phyloP scores from a whole-genome alignment of 306 rosid genomes.

The Malus sieversii region DNA sequence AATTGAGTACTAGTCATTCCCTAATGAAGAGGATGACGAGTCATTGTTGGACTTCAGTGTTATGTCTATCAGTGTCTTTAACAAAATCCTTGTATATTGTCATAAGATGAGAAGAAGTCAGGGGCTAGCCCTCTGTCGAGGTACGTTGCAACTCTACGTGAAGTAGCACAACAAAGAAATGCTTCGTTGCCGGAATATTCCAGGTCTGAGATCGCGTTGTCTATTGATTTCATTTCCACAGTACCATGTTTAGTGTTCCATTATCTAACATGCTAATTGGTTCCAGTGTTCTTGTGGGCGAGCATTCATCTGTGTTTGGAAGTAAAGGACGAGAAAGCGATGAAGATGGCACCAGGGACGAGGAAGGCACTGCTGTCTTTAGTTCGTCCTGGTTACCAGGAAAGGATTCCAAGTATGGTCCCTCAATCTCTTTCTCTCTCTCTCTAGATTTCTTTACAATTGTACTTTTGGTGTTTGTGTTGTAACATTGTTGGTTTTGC shows the following conservation, averaged over 20 bases:
- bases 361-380: slow-evolving; percentile 55
- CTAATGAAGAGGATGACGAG: slow-evolving; percentile 48
- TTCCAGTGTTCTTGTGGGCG: slow-evolving; percentile 75
- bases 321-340: slow-evolving; percentile 49
- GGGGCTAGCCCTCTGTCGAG: slow-evolving; percentile 62
- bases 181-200: slow-evolving; percentile 53
- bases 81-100: slow-evolving; percentile 21
- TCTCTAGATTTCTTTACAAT: too few relatives aligned
- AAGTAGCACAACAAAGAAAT: slow-evolving; percentile 57
- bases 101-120: slow-evolving; percentile 59
- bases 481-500: too few relatives aligned
- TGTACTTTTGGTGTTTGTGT: too few relatives aligned
- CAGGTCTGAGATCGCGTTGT: slow-evolving; percentile 40
- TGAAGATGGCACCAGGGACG: slow-evolving; percentile 35
- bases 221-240: slow-evolving; percentile 4
- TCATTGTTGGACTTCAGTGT: slow-evolving; percentile 45
- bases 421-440: too few relatives aligned
- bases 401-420: too few relatives aligned
- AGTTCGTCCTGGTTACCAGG: slow-evolving; percentile 94
- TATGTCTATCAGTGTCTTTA: slow-evolving; percentile 81
- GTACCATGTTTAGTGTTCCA: slow-evolving; percentile 16
- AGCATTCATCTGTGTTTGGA: slow-evolving; percentile 53
- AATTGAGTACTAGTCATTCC: slow-evolving; percentile 56
- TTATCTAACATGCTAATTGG: slow-evolving; percentile 26
- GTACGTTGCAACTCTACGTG: slow-evolving; percentile 40